Evolutionary conservation across 164 flowering plant species (phyloP).

Genomic region (grape (Vitis vinifera)): ASM3070453v1 NC_081814.1:17147501-17148000

Average conservation of each 20-base stretch:
- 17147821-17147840: too few species aligned
- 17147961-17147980: too few species aligned
- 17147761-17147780: neutral
- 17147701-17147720: constrained; percentile 18
- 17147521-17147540: constrained; percentile 3
- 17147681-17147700: neutral
- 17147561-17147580: constrained; percentile 65
- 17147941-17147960: too few species aligned
- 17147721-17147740: constrained; percentile 40
- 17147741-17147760: neutral
- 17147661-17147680: neutral
- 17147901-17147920: too few species aligned
- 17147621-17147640: constrained; percentile 16
- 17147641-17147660: neutral
- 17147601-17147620: constrained; percentile 23
- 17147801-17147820: too few species aligned
- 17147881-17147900: too few species aligned
- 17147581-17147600: constrained; percentile 63
- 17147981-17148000: too few species aligned
- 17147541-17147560: constrained; percentile 31
- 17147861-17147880: too few species aligned
- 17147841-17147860: too few species aligned
- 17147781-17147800: too few species aligned
- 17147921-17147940: too few species aligned
- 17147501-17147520: constrained; percentile 18